Evolutionary conservation across 371 early-diverging fungal species (phyloP), one percentile per base, ranked within the genome.

Genomic region (Actinomucor elegans): DNA sequence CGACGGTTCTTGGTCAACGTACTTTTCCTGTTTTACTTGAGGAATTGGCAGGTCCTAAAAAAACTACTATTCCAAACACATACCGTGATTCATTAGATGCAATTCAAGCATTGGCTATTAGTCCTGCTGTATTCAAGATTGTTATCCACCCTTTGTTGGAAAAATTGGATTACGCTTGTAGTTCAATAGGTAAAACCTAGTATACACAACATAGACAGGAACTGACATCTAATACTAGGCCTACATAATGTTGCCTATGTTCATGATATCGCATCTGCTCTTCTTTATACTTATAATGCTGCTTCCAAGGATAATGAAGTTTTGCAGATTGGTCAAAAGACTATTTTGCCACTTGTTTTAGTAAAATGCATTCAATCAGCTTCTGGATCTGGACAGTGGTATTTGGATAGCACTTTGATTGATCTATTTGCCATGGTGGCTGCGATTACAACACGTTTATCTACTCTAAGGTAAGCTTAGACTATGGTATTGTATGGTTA

Each of bases 271-370:
- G 61, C 58, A 9, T 21, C 35, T 5, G 46, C 54, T 23, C 20
- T 70, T 1, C 50, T 55, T 4, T 31, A 51, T 12, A 48, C 57
- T 5, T 63, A 66, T 24, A 38, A 48, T n/a, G 24, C 20, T 4
- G 38, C 35, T 1, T 54, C 63, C 4, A 63, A 58, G 34, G 52
- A 62, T 20, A 23, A 36, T 2, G 54, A 64, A 23, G 48, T 57
- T 15, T 7, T 63, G 18, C 3, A 32, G 5, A 31, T 57, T 24
- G 59, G 61, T 7, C 59, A 60, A 29, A 52, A 28, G 17, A 37
- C 37, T 2, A 7, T 68, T 7, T 27, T 68, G n/a, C 68, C 68
- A 29, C 20, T 31, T 32, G 31, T 64, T 12, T 26, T 68, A 26
- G 2, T 36, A 3, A 36, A 49, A 38, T 50, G 43, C 41, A 17